Evolutionary conservation across 352 stramenopile species (phyloP).

Genomic region (Pythium monospermum): DNA sequence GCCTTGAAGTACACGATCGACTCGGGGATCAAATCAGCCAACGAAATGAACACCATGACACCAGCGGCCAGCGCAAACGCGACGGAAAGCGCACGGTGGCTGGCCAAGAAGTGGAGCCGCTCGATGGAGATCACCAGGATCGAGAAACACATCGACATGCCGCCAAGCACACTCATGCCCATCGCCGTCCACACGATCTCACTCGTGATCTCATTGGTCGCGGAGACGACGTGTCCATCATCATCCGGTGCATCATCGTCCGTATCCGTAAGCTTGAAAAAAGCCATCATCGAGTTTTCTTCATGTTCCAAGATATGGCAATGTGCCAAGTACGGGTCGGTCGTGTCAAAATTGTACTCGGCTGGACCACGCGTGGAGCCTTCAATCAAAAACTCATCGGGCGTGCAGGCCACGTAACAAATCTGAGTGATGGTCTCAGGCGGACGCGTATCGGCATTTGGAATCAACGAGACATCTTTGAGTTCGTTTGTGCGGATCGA

Average conservation of each 20-base stretch:
- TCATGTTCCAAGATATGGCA: constrained; percentile 79
- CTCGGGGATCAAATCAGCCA: constrained; percentile 60
- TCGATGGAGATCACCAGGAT: constrained; percentile 65
- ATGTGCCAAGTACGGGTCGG: constrained; percentile 66
- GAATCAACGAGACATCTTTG: constrained; percentile 75
- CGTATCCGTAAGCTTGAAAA: constrained; percentile 50
- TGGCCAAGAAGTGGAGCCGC: constrained; percentile 58
- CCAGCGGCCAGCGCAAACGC: constrained; percentile 68
- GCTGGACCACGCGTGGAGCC: constrained; percentile 37
- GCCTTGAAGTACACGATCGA: constrained; percentile 51
- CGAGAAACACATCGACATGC: constrained; percentile 61
- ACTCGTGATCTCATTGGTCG: constrained; percentile 34
- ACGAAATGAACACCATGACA: constrained; percentile 77
- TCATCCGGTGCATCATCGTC: constrained; percentile 42
- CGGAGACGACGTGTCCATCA: constrained; percentile 29
- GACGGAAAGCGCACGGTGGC: constrained; percentile 48
- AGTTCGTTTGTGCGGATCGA: constrained; percentile 55
- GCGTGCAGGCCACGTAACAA: constrained; percentile 73
- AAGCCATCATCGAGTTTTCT: constrained; percentile 71
- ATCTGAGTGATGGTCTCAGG: constrained; percentile 47
- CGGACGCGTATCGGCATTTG: constrained; percentile 40
- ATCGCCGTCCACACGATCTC: constrained; percentile 55
- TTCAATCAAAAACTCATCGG: constrained; percentile 57
- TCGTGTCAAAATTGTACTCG: constrained; percentile 70
- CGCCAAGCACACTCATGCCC: constrained; percentile 69